Evolutionary conservation across 805 yeast species (phyloP), one percentile per base, ranked within the genome.

Genomic region (Lipomyces oligophaga): DNA sequence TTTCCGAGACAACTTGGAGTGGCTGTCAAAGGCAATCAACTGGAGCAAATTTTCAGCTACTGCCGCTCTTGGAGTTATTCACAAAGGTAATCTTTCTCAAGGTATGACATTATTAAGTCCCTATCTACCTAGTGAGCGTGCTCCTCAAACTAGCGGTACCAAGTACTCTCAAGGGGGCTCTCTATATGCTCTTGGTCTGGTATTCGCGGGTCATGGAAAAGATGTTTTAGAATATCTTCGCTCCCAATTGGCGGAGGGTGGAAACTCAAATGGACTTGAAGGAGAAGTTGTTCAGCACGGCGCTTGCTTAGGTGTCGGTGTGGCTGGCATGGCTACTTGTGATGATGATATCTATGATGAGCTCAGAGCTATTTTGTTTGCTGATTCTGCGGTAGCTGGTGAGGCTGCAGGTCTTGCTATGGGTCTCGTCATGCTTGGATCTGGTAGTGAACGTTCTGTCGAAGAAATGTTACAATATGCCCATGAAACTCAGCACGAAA

Each of bases 41-140:
- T 93, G 98, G 98, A 88, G 97, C 4, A 93, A 90, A 64, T 93
- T 93, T 66, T 81, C 96, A 0, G 97, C 97, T 1, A 90, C 97
- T 11, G 97, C 97, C 6, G 97, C 97, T 11, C 72, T 93, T 52
- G 98, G 98, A 63, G 97, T 90, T 25, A 89, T 93, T 58, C 97
- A 93, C 65, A 85, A 83, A 62, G 97, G 98, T 43, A 90, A 90
- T 66, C 74, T 93, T 47, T 78, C 95, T 0, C 95, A 88, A 63
- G 98, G 97, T 43, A 80, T 81, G 63, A 78, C 81, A 55, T 79
- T 90, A 41, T 76, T 93, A 63, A 82, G 83, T 57, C 97, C 97
- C 18, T 93, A 93, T 63, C 75, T 93, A 51, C 96, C 97, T 32
- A 90, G 90, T 3, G 70, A 73, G 34, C 72, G 74, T 52, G 69